A percentile compares a stretch with the other conserved stretches of the same genome.
Evolutionary conservation across 2,329 filamentous ascomycete genomes (phyloP).

Genomic region (Fusarium irregulare): DNA sequence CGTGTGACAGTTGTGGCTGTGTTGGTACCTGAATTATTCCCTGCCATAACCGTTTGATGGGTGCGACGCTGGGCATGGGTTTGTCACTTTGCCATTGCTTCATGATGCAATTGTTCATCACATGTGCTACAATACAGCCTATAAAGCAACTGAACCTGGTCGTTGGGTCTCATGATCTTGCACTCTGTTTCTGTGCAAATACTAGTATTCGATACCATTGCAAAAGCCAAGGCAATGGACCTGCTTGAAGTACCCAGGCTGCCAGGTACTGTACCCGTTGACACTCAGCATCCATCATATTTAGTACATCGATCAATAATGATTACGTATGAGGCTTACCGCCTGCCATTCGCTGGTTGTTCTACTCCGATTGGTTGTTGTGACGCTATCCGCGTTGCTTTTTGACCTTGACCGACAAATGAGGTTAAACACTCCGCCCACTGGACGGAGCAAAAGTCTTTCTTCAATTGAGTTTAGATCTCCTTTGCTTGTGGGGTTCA

Average conservation of each 20-base stretch:
- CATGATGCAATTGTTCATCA: conserved; percentile 15
- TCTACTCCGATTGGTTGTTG: neutral
- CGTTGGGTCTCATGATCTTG: neutral
- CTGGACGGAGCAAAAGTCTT: neutral
- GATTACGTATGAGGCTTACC: conserved; percentile 3
- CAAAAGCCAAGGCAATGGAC: neutral
- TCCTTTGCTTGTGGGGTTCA: neutral
- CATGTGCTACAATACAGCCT: neutral
- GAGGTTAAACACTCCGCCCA: neutral
- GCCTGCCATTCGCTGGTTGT: neutral
- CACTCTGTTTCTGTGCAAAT: neutral
- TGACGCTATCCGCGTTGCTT: neutral
- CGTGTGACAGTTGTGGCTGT: conserved; percentile 1
- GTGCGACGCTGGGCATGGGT: neutral
- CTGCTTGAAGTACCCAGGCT: neutral
- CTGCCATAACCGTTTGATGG: neutral
- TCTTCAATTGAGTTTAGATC: neutral
- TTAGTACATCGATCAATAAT: neutral
- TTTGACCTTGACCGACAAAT: neutral
- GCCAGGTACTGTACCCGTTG: neutral
- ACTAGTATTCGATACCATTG: neutral
- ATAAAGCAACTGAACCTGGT: neutral
- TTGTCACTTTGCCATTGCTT: neutral
- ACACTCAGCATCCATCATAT: neutral
- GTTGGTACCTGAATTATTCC: conserved; percentile 14